These are phyloP conservation scores for Leucoagaricus sp. DNA, from an alignment of 1,284 basidiomycete genomes.

Conservation along the genomic window DNA sequence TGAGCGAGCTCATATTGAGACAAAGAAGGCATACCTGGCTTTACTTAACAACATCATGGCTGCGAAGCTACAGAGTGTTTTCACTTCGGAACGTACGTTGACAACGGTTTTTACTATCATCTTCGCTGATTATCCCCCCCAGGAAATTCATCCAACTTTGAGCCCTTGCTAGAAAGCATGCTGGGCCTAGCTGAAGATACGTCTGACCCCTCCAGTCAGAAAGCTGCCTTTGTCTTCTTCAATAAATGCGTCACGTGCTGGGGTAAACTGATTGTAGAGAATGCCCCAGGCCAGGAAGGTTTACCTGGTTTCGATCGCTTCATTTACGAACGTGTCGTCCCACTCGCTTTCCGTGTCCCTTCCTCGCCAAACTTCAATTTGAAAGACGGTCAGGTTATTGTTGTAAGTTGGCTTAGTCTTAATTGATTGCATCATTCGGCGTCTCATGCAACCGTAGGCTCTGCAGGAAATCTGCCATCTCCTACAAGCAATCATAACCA, in stretches of 20 bases:
- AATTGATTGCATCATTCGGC: background rate
- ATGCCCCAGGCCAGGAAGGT: conserved; percentile 42
- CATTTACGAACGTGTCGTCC: conserved; percentile 88
- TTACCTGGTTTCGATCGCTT: conserved; percentile 94
- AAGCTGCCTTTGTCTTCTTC: conserved; percentile 83
- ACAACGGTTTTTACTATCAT: conserved; percentile 8
- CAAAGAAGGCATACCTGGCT: conserved; percentile 88
- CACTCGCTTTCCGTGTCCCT: conserved; percentile 83
- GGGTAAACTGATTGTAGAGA: conserved; percentile 55
- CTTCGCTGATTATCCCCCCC: background rate
- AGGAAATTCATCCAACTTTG: conserved; percentile 85
- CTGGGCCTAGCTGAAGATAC: conserved; percentile 76
- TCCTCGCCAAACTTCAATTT: conserved; percentile 82
- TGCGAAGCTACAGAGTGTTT: conserved; percentile 80
- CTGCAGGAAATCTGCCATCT: conserved; percentile 87
- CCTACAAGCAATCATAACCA: conserved; percentile 77
- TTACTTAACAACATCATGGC: conserved; percentile 85
- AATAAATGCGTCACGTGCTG: conserved; percentile 78
- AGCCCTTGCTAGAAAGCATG: conserved; percentile 72
- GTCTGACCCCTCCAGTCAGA: conserved; percentile 76
- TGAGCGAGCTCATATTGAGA: conserved; percentile 78
- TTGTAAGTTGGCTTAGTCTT: conserved; percentile 51
- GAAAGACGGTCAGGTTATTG: conserved; percentile 83
- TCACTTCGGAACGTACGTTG: conserved; percentile 83
- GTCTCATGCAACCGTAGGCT: conserved; percentile 51